These are phyloP conservation scores for Fragaria iinumae DNA, from an alignment of 306 rosid genomes.

Conservation along the genomic window DNA sequence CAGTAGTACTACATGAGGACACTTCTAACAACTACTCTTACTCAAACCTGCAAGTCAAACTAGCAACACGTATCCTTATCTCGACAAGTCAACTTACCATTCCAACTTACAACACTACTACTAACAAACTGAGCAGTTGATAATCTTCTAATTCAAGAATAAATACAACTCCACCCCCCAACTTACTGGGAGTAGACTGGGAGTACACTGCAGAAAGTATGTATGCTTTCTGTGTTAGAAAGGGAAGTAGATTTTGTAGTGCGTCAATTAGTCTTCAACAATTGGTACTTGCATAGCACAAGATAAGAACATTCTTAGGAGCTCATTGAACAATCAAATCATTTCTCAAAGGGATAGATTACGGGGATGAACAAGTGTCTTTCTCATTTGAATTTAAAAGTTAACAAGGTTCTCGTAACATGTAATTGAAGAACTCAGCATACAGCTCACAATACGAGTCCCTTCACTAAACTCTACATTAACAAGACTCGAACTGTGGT, in stretches of 20 bases:
- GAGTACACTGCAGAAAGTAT: neutral
- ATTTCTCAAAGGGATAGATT: neutral
- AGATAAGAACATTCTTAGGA: neutral
- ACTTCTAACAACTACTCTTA: neutral
- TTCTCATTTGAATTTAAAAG: neutral
- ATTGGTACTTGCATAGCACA: neutral
- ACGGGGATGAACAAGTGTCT: neutral
- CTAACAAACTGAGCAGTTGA: neutral
- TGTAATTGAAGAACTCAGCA: slow-evolving; percentile 2
- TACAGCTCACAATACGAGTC: neutral
- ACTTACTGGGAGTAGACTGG: neutral
- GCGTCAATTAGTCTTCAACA: neutral
- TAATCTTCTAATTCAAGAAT: neutral
- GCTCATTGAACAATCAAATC: neutral
- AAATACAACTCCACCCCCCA: neutral
- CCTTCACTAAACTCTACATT: neutral
- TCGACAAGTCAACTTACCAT: slow-evolving; percentile 26
- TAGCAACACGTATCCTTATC: slow-evolving; percentile 10
- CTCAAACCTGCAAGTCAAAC: slow-evolving; percentile 40
- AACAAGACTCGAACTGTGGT: neutral
- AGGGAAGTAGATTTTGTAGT: neutral
- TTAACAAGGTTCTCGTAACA: neutral
- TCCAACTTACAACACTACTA: slow-evolving; percentile 9
- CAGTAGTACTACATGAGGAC: neutral
- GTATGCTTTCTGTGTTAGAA: neutral